A percentile compares a stretch with the other conserved stretches of the same genome.
Conservation (phyloP, 1,284 basidiomycete species). For the Apiotrichum domesticum region DNA sequence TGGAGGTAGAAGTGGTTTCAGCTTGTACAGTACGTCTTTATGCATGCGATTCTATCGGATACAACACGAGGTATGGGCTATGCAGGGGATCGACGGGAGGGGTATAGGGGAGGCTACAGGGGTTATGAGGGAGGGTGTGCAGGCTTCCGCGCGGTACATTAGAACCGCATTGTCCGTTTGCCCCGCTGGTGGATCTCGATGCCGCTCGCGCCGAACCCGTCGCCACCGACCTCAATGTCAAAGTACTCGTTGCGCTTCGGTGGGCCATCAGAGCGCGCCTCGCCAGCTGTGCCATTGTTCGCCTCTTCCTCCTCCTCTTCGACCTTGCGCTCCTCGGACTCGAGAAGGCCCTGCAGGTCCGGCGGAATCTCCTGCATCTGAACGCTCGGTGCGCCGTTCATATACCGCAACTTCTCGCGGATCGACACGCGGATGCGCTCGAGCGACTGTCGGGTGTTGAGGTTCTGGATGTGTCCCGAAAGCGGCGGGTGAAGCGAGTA, state of each 20-base stretch:
- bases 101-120: not conserved
- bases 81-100: slow-evolving; percentile 1
- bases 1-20: not conserved
- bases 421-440: slow-evolving; percentile 81
- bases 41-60: not conserved
- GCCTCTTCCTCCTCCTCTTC: slow-evolving; percentile 68
- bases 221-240: slow-evolving; percentile 15
- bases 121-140: too few relatives aligned
- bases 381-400: slow-evolving; percentile 92
- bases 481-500: slow-evolving; percentile 91
- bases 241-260: slow-evolving; percentile 20
- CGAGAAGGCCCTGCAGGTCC: slow-evolving; percentile 72
- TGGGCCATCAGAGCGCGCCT: slow-evolving; percentile 12
- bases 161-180: slow-evolving; percentile 20
- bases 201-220: slow-evolving; percentile 9
- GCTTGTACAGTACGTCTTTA: slow-evolving; percentile 2
- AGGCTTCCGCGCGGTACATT: not conserved
- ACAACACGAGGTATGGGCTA: slow-evolving; percentile 1
- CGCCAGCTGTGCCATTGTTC: slow-evolving; percentile 19
- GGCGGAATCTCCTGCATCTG: slow-evolving; percentile 96
- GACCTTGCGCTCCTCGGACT: slow-evolving; percentile 63
- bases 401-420: slow-evolving; percentile 83
- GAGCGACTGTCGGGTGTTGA: slow-evolving; percentile 73
- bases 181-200: slow-evolving; percentile 4
- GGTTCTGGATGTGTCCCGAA: slow-evolving; percentile 84